Conservation (phyloP, 345 rosid genomes). For the Eucalyptus pauciflora region DNA sequence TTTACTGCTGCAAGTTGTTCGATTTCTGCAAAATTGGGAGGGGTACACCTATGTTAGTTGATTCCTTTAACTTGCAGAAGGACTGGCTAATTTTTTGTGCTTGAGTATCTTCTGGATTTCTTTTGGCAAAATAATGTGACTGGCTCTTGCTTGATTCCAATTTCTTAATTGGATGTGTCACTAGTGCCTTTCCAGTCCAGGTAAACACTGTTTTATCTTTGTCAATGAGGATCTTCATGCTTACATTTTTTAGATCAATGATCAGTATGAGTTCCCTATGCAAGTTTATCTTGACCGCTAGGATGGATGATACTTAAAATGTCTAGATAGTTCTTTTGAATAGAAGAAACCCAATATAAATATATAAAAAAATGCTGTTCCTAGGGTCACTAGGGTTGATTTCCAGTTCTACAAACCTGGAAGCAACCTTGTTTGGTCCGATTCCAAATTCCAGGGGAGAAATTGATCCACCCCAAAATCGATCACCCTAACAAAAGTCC, state of each 20-base stretch:
- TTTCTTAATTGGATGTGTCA: background rate
- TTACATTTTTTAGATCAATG: background rate
- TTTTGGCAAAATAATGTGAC: background rate
- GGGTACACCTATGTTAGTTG: background rate
- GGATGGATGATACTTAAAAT: background rate
- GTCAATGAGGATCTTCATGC: background rate
- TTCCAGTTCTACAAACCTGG: background rate
- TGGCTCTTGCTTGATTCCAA: background rate
- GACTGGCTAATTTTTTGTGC: background rate
- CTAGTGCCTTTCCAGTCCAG: background rate
- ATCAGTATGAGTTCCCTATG: background rate
- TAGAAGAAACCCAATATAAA: background rate
- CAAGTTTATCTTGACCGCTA: background rate
- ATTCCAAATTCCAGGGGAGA: background rate
- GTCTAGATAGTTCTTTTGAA: too few species aligned
- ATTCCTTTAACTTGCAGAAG: background rate
- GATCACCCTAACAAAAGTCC: background rate
- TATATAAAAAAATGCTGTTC: too few species aligned
- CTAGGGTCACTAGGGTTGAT: fast-evolving
- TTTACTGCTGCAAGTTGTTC: background rate
- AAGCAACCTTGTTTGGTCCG: background rate
- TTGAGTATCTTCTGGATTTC: background rate
- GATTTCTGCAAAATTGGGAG: background rate
- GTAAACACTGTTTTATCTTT: background rate
- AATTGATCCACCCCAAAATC: too few species aligned